phyloP scores from a whole-genome alignment of 768 basidiomycete species.

The Mycena crocata region DNA sequence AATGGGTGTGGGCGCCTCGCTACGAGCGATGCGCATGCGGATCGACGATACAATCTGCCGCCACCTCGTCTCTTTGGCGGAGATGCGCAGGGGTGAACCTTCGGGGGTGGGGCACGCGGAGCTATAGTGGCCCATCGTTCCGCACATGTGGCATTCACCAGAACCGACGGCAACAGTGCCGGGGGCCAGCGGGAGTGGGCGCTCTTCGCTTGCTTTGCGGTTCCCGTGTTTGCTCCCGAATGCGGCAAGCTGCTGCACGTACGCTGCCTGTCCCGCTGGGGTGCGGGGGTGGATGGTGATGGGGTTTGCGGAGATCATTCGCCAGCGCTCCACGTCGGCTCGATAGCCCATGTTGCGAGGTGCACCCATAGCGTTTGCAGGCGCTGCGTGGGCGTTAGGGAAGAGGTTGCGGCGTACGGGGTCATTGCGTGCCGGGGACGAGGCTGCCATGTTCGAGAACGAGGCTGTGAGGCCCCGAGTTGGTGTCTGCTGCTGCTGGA shows the following conservation, averaged over 20 bases:
- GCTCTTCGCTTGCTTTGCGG: slow-evolving; percentile 13
- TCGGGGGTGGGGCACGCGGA: no score
- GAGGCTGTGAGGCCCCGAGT: slow-evolving; percentile 1
- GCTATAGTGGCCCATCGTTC: no score
- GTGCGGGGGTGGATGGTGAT: slow-evolving; percentile 31
- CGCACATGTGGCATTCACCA: no score
- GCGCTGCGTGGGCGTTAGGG: not conserved
- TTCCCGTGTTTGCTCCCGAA: slow-evolving; percentile 13
- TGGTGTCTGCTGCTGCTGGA: not conserved
- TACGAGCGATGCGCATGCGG: not conserved
- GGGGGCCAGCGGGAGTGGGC: slow-evolving; percentile 38
- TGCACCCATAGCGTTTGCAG: not conserved
- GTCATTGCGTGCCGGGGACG: not conserved
- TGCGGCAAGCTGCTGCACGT: slow-evolving; percentile 21
- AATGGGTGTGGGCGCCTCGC: not conserved
- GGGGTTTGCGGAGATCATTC: not conserved
- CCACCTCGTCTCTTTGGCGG: slow-evolving; percentile 32
- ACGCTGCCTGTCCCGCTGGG: slow-evolving; percentile 21
- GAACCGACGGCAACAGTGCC: no score
- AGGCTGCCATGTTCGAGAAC: slow-evolving; percentile 3
- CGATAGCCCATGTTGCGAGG: not conserved
- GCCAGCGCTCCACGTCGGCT: not conserved
- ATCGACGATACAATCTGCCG: slow-evolving; percentile 25
- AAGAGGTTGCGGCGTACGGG: slow-evolving; percentile 1
- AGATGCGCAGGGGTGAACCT: no score